These are phyloP conservation scores for Coniferiporia weirii DNA, from an alignment of 1,284 basidiomycete species.

Conservation along the genomic window DNA sequence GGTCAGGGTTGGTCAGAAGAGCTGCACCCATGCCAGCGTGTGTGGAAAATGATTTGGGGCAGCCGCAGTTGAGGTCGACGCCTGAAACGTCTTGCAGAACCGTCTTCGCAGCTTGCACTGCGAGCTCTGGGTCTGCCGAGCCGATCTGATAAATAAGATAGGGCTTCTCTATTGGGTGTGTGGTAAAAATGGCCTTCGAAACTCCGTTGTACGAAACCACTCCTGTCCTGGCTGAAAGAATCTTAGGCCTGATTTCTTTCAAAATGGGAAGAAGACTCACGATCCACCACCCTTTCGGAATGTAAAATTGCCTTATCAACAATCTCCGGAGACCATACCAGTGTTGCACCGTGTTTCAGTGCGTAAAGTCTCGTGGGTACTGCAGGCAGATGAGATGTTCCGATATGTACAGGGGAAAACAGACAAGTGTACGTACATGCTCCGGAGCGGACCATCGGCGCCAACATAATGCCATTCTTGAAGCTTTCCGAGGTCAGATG, in stretches of 20 bases:
- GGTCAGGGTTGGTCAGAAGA: conserved; percentile 85
- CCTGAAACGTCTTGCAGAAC: conserved; percentile 91
- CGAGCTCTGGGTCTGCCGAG: conserved; percentile 82
- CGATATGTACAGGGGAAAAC: conserved; percentile 12
- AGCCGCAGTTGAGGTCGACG: conserved; percentile 93
- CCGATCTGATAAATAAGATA: conserved; percentile 93
- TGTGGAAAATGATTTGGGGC: conserved; percentile 94
- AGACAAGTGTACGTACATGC: conserved; percentile 51
- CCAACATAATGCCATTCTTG: conserved; percentile 81
- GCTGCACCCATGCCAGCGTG: conserved; percentile 97
- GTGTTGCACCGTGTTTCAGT: conserved; percentile 87
- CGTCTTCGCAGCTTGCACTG: conserved; percentile 84
- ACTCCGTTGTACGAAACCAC: conserved; percentile 86
- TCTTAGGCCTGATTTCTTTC: neutral
- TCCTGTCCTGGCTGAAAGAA: conserved; percentile 68
- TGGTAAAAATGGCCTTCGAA: conserved; percentile 83
- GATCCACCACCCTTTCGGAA: conserved; percentile 76
- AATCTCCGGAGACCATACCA: conserved; percentile 97
- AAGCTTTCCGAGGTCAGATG: conserved; percentile 61
- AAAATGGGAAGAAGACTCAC: conserved; percentile 41
- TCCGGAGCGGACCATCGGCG: conserved; percentile 94
- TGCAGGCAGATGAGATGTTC: conserved; percentile 26
- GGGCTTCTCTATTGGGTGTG: conserved; percentile 91
- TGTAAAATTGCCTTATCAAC: conserved; percentile 96
- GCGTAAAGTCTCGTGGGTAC: conserved; percentile 83